Base-by-base conservation (phyloP, 768 basidiomycete species). In the Boletus bicolor region DNA sequence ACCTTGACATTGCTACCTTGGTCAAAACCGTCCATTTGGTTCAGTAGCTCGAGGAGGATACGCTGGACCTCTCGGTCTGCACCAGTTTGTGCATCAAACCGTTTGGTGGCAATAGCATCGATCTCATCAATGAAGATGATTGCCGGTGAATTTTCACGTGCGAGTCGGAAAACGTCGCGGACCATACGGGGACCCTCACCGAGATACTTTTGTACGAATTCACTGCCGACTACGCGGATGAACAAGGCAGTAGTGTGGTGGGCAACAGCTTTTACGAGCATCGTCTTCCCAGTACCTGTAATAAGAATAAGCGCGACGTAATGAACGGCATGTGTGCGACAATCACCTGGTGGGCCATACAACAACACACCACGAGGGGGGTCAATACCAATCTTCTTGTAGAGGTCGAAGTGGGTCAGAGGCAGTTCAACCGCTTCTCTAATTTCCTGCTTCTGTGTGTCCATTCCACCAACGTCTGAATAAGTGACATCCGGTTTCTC, bases 151-250 rank as follows among this genome's bases (percentile, higher is more conserved):
- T 99, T 99, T 73, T 99, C 97, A 62, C 97, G 80, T 26, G 97
- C 97, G 45, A 99, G 84, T 54, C 97, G 85, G 81, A 99, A 99
- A 51, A 99, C 97, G 69, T 99, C 97, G 67, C 97, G 88, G 60
- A 99, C 97, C 97, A 99, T 99, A 60, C 97, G 91, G 41, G 97
- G 97, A 35, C 97, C 97, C 78, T 99, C 97, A 65, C 97, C 97
- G 5, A 99, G 84, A 68, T 99, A 99, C 72, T 99, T 99, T 76
- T 99, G 97, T 9, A 99, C 97, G 68, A 99, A 99, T 74, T 99
- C 97, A 64, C 89, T 92, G 21, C 97, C 97, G 32, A 97, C 94
- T 17, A 99, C 97, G 38, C 97, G 91, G 64, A 99, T 98, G 78
- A 99, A 99, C 12, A 93, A 79, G 8, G 97, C 97, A 2, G 93